Evolutionary conservation across 805 yeast genomes (phyloP).

Genomic region (Kodamaea laetipori): DNA sequence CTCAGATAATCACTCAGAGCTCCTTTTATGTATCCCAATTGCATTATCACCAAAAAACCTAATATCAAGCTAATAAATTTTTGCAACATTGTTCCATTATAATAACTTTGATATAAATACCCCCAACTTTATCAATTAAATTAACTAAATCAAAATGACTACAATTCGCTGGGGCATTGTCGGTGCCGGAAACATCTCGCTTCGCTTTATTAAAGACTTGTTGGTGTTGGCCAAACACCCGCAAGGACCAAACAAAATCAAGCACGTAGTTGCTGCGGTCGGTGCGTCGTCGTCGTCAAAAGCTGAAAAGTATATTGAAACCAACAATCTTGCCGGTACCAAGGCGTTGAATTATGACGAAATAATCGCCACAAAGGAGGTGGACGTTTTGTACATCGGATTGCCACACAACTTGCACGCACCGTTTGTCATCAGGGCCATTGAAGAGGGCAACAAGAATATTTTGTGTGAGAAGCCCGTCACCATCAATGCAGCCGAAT

Average conservation of each 20-base stretch:
- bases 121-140: neutral
- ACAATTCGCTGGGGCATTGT: slow-evolving; percentile 47
- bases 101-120: neutral
- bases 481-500: slow-evolving; percentile 49
- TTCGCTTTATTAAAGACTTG: slow-evolving; percentile 45
- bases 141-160: neutral
- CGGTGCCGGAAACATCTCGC: slow-evolving; percentile 53
- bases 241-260: slow-evolving; percentile 23
- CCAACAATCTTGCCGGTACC: slow-evolving; percentile 11
- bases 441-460: slow-evolving; percentile 49
- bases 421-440: slow-evolving; percentile 45
- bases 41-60: too few species aligned
- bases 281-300: slow-evolving; percentile 41
- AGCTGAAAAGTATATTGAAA: slow-evolving; percentile 35
- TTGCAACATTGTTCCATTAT: neutral
- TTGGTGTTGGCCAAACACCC: slow-evolving; percentile 25
- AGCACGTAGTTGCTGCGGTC: slow-evolving; percentile 39
- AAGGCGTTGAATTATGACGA: slow-evolving; percentile 41
- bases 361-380: slow-evolving; percentile 40
- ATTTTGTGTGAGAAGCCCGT: slow-evolving; percentile 60
- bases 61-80: too few species aligned
- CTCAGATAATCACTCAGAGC: too few species aligned
- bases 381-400: slow-evolving; percentile 56
- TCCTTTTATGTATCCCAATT: too few species aligned
- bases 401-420: slow-evolving; percentile 56